phyloP scores from a whole-genome alignment of 2,329 filamentous ascomycete species.

The Chrysoporthe puriensis region DNA sequence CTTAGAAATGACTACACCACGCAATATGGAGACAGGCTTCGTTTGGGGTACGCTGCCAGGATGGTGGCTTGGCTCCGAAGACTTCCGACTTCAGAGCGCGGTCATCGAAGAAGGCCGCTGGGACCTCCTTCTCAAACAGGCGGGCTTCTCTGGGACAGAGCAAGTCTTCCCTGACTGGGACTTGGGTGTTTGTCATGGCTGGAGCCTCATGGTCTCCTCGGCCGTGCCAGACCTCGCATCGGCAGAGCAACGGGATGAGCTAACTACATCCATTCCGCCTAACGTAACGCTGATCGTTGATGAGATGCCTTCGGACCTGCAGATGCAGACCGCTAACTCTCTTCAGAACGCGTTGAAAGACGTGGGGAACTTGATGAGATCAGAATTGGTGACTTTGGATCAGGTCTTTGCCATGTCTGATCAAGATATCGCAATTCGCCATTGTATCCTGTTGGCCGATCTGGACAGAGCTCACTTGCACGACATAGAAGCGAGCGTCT shows the following conservation, averaged over 20 bases:
- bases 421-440: neutral
- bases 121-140: neutral
- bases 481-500: neutral
- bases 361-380: neutral
- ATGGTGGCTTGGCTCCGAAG: slow-evolving; percentile 11
- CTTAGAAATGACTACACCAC: slow-evolving; percentile 22
- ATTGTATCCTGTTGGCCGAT: slow-evolving; percentile 8
- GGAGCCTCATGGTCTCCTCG: slow-evolving; percentile 1
- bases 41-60: slow-evolving; percentile 6
- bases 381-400: neutral
- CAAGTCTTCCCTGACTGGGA: slow-evolving; percentile 6
- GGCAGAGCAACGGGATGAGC: neutral
- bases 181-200: slow-evolving; percentile 3
- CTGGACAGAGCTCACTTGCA: neutral
- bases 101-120: neutral
- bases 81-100: neutral
- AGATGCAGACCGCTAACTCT: neutral
- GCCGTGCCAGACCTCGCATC: neutral
- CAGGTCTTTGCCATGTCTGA: neutral
- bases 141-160: neutral
- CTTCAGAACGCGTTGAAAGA: neutral
- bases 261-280: neutral
- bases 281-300: neutral
- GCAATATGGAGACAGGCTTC: neutral
- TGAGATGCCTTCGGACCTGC: neutral